These are phyloP conservation scores for Tolypocladium paradoxum DNA, from an alignment of 2,329 filamentous ascomycete species.

Conservation along the genomic window DNA sequence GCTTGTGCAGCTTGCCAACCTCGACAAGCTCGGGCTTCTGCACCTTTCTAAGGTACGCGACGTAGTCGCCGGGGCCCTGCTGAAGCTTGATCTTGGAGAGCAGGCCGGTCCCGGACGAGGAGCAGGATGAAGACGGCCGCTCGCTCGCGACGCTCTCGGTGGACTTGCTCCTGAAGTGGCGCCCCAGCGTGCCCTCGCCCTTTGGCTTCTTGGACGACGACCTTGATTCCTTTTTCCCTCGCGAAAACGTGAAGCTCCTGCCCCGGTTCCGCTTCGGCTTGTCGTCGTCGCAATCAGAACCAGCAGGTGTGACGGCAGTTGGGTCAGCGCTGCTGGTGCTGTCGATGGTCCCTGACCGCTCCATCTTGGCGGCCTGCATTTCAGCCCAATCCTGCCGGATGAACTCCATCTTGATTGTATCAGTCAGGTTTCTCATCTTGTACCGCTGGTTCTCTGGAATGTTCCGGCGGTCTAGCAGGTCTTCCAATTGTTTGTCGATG, in stretches of 20 bases:
- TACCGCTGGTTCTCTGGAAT: slow-evolving; percentile 89
- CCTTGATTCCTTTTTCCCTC: slow-evolving; percentile 48
- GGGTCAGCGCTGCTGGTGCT: slow-evolving; percentile 26
- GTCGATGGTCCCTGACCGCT: slow-evolving; percentile 31
- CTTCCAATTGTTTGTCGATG: slow-evolving; percentile 47
- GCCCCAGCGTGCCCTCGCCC: slow-evolving; percentile 49
- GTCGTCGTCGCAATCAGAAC: slow-evolving; percentile 30
- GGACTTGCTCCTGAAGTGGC: slow-evolving; percentile 61
- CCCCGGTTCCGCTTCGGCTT: slow-evolving; percentile 39
- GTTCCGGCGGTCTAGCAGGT: slow-evolving; percentile 71
- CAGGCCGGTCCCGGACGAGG: slow-evolving; percentile 44
- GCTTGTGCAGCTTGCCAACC: slow-evolving; percentile 90
- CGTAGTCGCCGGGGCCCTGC: slow-evolving; percentile 71
- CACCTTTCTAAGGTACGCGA: slow-evolving; percentile 71
- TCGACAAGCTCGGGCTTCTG: slow-evolving; percentile 76
- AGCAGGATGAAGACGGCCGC: slow-evolving; percentile 38
- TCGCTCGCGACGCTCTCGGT: slow-evolving; percentile 57
- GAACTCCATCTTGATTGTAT: slow-evolving; percentile 91
- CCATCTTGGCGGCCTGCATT: slow-evolving; percentile 40
- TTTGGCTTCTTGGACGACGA: slow-evolving; percentile 69
- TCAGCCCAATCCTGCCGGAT: slow-evolving; percentile 80
- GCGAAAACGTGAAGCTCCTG: slow-evolving; percentile 65
- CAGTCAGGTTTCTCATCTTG: slow-evolving; percentile 83
- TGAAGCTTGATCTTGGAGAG: slow-evolving; percentile 63
- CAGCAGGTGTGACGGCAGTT: slow-evolving; percentile 18